These are phyloP conservation scores for Hirschfeldia incana DNA, from an alignment of 345 rosid genomes.

Conservation along the genomic window DNA sequence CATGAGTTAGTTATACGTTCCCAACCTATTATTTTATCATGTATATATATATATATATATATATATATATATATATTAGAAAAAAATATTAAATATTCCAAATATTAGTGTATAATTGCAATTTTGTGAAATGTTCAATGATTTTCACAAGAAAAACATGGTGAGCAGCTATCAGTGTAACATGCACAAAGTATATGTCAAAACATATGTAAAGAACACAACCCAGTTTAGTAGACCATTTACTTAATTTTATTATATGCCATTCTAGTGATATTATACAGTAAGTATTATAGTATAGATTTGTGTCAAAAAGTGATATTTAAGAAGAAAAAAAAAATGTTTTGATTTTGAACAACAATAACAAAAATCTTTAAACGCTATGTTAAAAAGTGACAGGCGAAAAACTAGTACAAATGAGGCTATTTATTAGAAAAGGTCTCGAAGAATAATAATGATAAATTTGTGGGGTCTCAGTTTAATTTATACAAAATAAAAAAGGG, in stretches of 20 bases:
- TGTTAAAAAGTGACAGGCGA: neutral
- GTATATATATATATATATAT: too few relatives aligned
- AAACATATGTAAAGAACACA: neutral
- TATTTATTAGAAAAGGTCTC: neutral
- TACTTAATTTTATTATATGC: neutral
- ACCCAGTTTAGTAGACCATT: neutral
- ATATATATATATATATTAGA: too few relatives aligned
- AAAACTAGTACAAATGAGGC: neutral
- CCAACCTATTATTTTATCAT: neutral
- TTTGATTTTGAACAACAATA: neutral
- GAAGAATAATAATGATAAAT: neutral
- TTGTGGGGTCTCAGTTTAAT: neutral
- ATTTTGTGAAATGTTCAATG: neutral
- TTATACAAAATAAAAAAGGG: neutral
- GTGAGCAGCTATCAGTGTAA: neutral
- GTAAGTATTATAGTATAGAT: neutral
- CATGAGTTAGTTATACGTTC: neutral
- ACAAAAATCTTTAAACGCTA: neutral
- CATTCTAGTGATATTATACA: neutral
- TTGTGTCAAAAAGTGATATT: neutral
- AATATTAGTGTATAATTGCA: neutral
- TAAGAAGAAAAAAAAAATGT: too few relatives aligned
- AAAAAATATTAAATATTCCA: neutral
- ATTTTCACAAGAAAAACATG: neutral
- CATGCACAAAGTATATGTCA: neutral